Evolutionary conservation across 225 moss, liverwort and hornwort species (phyloP).

Genomic region (Neckera pumila): DNA sequence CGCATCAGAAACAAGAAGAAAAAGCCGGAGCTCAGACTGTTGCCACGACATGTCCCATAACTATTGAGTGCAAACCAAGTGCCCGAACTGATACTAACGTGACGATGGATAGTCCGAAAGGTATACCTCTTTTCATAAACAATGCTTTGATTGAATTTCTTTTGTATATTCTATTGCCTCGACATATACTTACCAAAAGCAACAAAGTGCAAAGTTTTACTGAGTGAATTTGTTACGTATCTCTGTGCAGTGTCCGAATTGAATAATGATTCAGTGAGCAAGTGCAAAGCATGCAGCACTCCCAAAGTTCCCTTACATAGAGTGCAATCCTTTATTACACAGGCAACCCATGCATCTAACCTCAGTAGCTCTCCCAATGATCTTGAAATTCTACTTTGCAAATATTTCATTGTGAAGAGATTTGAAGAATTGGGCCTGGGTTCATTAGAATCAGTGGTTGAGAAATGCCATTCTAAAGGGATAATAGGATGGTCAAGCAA

Average conservation of each 20-base stretch:
- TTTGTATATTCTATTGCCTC: not conserved
- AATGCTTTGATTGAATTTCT: not conserved
- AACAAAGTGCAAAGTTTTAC: not conserved
- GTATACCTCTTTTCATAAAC: not conserved
- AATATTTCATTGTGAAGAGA: constrained; percentile 52
- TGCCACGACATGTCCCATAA: constrained; percentile 20
- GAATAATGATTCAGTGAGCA: constrained; percentile 5
- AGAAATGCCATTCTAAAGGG: not conserved
- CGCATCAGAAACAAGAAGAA: constrained; percentile 17
- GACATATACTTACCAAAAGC: not conserved
- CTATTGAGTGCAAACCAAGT: constrained; percentile 23
- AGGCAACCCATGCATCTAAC: constrained; percentile 23
- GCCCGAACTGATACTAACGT: not conserved
- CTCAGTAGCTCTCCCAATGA: constrained; percentile 8
- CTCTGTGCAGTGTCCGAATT: constrained; percentile 13
- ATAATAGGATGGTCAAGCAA: not conserved
- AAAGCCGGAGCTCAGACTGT: constrained; percentile 14
- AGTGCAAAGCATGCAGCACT: constrained; percentile 19
- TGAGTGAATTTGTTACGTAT: not conserved
- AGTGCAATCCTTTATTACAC: constrained; percentile 31
- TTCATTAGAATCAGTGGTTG: constrained; percentile 39
- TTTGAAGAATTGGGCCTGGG: constrained; percentile 50
- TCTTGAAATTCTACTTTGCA: constrained; percentile 36
- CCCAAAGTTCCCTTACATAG: constrained; percentile 31
- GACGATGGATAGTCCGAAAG: not conserved